Evolutionary conservation across 2,329 filamentous ascomycete genomes (phyloP).

Genomic region (Aulographum hederae): DNA sequence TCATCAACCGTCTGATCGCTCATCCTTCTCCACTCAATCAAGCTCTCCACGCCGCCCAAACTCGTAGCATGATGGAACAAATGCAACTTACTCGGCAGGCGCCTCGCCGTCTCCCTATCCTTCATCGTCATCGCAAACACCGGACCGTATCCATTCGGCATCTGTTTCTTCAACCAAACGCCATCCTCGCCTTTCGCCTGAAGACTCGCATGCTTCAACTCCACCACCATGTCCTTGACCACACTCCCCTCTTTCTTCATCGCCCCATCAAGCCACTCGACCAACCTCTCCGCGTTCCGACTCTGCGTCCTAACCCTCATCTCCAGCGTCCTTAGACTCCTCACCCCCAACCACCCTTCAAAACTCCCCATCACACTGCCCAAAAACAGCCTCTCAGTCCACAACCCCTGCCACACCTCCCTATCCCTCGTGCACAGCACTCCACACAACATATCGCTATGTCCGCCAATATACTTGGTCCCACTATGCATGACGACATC

Average conservation of each 20-base stretch:
- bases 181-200: conserved; percentile 47
- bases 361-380: conserved; percentile 76
- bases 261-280: conserved; percentile 47
- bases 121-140: conserved; percentile 65
- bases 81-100: conserved; percentile 56
- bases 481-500: conserved; percentile 85
- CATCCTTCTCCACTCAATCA: conserved; percentile 95
- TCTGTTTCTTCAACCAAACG: conserved; percentile 63
- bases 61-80: conserved; percentile 93
- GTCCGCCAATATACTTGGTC: conserved; percentile 92
- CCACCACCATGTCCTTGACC: conserved; percentile 36
- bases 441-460: conserved; percentile 84
- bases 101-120: conserved; percentile 39
- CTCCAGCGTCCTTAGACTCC: conserved; percentile 72
- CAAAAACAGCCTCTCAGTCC: conserved; percentile 53
- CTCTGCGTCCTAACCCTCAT: conserved; percentile 65
- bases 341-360: conserved; percentile 81
- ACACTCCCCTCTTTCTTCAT: conserved; percentile 21
- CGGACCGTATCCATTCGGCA: conserved; percentile 79
- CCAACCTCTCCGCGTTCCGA: conserved; percentile 48
- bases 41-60: conserved; percentile 79
- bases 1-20: conserved; percentile 56
- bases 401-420: conserved; percentile 29
- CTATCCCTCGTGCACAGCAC: conserved; percentile 46
- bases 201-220: conserved; percentile 60